These are phyloP conservation scores for Schizophyllum commune DNA, from an alignment of 1,284 basidiomycete genomes.

Conservation along the genomic window DNA sequence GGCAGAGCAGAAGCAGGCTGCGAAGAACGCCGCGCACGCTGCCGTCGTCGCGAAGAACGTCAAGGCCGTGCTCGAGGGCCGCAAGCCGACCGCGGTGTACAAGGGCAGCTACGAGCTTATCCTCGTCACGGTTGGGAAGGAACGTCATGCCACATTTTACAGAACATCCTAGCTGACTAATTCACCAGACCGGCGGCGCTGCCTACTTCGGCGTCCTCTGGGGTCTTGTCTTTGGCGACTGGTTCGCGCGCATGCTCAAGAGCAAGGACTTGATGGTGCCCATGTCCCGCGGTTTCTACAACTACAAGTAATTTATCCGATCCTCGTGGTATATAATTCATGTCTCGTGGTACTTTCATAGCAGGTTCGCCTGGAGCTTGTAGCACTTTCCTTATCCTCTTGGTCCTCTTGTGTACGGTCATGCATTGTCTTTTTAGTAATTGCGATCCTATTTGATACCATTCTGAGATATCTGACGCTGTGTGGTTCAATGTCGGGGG, in stretches of 20 bases:
- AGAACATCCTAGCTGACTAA: conserved; percentile 1
- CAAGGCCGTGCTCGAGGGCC: conserved; percentile 32
- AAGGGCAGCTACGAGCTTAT: conserved; percentile 46
- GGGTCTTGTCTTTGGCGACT: conserved; percentile 32
- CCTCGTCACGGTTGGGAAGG: conserved; percentile 51
- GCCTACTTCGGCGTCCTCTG: conserved; percentile 38
- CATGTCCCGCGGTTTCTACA: conserved; percentile 2
- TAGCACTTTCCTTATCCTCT: no score
- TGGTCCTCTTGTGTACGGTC: no score
- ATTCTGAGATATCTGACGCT: no score
- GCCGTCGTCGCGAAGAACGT: conserved; percentile 41
- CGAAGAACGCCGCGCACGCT: conserved; percentile 40
- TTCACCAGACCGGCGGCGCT: conserved; percentile 35
- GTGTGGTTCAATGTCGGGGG: no score
- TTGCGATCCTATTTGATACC: no score
- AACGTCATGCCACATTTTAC: not conserved
- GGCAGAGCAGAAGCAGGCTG: conserved; percentile 51
- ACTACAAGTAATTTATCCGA: not conserved
- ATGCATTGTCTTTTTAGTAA: no score
- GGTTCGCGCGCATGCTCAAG: conserved; percentile 21
- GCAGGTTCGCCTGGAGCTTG: not conserved
- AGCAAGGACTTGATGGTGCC: conserved; percentile 14
- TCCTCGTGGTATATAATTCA: not conserved
- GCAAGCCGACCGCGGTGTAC: conserved; percentile 33
- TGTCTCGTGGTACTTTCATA: not conserved